These are phyloP conservation scores for Yamagishiella unicocca DNA, from an alignment of 139 green algal genomes.

Conservation along the genomic window DNA sequence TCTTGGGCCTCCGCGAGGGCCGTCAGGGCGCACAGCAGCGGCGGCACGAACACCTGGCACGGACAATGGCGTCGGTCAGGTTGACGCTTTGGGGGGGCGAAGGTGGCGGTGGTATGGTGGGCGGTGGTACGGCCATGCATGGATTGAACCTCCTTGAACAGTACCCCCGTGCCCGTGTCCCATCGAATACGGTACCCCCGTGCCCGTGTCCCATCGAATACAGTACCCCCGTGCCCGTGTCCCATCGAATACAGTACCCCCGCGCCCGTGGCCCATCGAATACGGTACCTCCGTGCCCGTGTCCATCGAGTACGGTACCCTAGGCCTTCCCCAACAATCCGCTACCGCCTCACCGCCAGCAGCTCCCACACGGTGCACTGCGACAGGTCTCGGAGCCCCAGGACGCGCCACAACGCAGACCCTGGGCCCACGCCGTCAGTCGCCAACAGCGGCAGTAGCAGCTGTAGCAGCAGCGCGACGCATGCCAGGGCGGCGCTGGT, in stretches of 20 bases:
- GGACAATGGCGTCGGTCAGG: neutral
- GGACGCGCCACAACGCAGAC: neutral
- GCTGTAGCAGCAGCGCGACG: conserved; percentile 11
- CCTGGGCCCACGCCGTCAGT: neutral
- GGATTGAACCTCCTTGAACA: neutral
- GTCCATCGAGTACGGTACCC: neutral
- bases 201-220: neutral
- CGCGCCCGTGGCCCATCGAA: neutral
- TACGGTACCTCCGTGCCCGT: neutral
- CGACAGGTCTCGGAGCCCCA: conserved; percentile 16
- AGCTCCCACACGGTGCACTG: neutral
- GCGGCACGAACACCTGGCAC: neutral
- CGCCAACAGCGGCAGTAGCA: conserved; percentile 16
- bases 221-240: neutral
- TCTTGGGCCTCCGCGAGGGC: conserved; percentile 30
- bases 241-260: neutral
- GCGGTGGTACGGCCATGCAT: neutral
- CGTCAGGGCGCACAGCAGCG: conserved; percentile 7
- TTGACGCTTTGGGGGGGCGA: neutral
- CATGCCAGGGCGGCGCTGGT: neutral
- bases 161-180: neutral
- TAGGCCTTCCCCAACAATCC: neutral
- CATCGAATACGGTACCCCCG: neutral
- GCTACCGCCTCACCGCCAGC: neutral
- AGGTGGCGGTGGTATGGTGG: neutral